A percentile compares a stretch with the other conserved stretches of the same genome.
phyloP scores from a whole-genome alignment of 1,284 basidiomycete genomes.

The Ustilago hordei region DNA sequence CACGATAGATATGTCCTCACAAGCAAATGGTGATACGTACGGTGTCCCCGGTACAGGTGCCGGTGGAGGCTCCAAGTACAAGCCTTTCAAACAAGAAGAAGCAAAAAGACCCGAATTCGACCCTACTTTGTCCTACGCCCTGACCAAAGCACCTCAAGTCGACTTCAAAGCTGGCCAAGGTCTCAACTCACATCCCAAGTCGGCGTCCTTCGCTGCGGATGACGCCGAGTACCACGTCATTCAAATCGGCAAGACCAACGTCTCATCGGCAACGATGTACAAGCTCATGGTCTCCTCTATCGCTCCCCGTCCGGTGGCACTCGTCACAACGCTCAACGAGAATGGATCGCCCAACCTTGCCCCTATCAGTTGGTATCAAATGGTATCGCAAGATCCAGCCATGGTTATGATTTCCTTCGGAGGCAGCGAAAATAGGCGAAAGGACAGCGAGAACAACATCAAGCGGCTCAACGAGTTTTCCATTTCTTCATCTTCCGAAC shows the following conservation, averaged over 20 bases:
- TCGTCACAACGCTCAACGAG: slow-evolving; percentile 56
- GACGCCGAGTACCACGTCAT: slow-evolving; percentile 50
- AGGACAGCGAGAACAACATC: slow-evolving; percentile 61
- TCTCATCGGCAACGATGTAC: slow-evolving; percentile 47
- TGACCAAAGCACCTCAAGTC: slow-evolving; percentile 39
- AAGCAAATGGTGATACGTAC: slow-evolving; percentile 25
- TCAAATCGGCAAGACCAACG: slow-evolving; percentile 52
- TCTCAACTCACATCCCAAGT: slow-evolving; percentile 50
- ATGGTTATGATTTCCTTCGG: slow-evolving; percentile 62
- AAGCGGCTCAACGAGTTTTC: slow-evolving; percentile 49
- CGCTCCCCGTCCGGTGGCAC: slow-evolving; percentile 58
- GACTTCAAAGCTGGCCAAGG: slow-evolving; percentile 52
- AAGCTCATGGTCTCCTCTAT: slow-evolving; percentile 60
- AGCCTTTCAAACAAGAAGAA: slow-evolving; percentile 49
- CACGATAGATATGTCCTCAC: slow-evolving; percentile 16
- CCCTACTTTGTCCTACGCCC: slow-evolving; percentile 37
- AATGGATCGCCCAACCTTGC: slow-evolving; percentile 53
- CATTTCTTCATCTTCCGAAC: slow-evolving; percentile 54
- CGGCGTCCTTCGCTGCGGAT: slow-evolving; percentile 23
- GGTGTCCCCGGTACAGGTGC: slow-evolving; percentile 44
- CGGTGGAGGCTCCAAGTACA: slow-evolving; percentile 45
- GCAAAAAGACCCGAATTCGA: slow-evolving; percentile 35
- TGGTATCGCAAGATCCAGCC: slow-evolving; percentile 60
- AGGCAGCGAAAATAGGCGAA: slow-evolving; percentile 43
- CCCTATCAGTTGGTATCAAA: slow-evolving; percentile 62